Base-by-base conservation (phyloP, 805 yeast species). In the Cyberlindnera sargentensis region DNA sequence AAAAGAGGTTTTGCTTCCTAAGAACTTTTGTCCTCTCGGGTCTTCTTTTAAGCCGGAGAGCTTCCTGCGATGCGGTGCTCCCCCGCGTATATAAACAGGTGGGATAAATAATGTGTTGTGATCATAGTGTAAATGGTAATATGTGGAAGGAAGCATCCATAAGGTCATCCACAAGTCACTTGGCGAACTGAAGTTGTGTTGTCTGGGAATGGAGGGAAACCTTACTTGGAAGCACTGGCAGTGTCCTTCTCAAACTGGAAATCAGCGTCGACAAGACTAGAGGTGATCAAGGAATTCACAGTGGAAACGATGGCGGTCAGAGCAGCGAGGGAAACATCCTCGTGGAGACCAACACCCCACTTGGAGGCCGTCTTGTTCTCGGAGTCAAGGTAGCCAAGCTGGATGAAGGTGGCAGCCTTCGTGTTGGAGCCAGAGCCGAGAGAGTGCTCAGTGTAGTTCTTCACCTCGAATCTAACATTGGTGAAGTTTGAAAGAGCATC, bases 341-440 rank as follows among this genome's bases (percentile, higher is more conserved):
- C 91, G 61, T 87, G 82, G 48, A 88, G 79, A 58, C 96, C 97
- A 46, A 90, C 90, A 66, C 97, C 97, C 96, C 96, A 90, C 55
- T 63, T 63, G 47, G 65, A 57, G 39, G 67, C 57, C 49, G 70
- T 70, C 38, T 67, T 63, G 42, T 67, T 68, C 37, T 63, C 64
- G 24, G 66, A 69, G 36, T 70, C 67, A 31, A 71, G 57, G 62
- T 74, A 76, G 50, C 76, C 62, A 42, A 75, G 57, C 54, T 77
- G 83, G 46, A 90, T 80, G 62, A 75, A 83, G 8, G 90, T 76
- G 37, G 87, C 90, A 53, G 90, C 91, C 63, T 79, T 75, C 43
- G 84, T 78, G 49, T 73, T 73, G 24, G 87, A 74, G 47, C 86
- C 89, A 38, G 78, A 67, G 49, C 89, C 89, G 52, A 83, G 72